Percentiles rank a stretch among this genome's conserved stretches.
phyloP scores from a whole-genome alignment of 2,329 filamentous ascomycete genomes.

The Beauveria medogensis region DNA sequence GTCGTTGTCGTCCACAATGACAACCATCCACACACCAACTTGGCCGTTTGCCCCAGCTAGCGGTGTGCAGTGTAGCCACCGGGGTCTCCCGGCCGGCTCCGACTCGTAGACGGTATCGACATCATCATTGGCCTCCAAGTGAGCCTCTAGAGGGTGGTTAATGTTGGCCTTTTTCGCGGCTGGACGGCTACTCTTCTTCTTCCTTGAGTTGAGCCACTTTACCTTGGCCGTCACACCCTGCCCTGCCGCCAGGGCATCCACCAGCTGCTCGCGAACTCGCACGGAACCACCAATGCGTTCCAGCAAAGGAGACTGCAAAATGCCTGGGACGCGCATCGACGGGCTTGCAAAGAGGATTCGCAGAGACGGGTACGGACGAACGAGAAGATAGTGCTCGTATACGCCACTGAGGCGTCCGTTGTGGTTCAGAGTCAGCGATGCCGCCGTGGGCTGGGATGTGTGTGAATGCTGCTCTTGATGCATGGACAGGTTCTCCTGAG shows the following conservation, averaged over 20 bases:
- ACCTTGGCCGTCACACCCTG: constrained; percentile 68
- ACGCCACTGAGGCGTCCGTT: constrained; percentile 22
- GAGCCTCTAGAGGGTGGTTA: constrained; percentile 10
- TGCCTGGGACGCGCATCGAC: constrained; percentile 57
- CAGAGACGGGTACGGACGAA: constrained; percentile 57
- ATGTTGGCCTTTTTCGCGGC: not conserved
- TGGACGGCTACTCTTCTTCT: not conserved
- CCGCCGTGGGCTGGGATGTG: not conserved
- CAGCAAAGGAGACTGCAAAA: constrained; percentile 53
- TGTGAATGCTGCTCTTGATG: constrained; percentile 13
- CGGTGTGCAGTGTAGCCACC: constrained; percentile 73
- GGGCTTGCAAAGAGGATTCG: constrained; percentile 63
- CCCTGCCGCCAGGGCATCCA: constrained; percentile 56
- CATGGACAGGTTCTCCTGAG: constrained; percentile 22
- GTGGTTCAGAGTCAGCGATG: constrained; percentile 1
- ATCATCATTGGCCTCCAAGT: constrained; percentile 14
- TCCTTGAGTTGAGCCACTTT: constrained; percentile 46
- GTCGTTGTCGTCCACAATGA: constrained; percentile 58
- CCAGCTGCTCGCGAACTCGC: constrained; percentile 39
- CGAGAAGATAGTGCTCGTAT: constrained; percentile 53
- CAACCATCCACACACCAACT: constrained; percentile 71
- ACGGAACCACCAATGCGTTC: constrained; percentile 43
- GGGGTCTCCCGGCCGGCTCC: constrained; percentile 45
- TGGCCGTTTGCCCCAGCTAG: constrained; percentile 56
- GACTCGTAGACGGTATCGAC: constrained; percentile 8